Conservation (phyloP, 139 green algal genomes). For the Zygnema cylindricum region DNA sequence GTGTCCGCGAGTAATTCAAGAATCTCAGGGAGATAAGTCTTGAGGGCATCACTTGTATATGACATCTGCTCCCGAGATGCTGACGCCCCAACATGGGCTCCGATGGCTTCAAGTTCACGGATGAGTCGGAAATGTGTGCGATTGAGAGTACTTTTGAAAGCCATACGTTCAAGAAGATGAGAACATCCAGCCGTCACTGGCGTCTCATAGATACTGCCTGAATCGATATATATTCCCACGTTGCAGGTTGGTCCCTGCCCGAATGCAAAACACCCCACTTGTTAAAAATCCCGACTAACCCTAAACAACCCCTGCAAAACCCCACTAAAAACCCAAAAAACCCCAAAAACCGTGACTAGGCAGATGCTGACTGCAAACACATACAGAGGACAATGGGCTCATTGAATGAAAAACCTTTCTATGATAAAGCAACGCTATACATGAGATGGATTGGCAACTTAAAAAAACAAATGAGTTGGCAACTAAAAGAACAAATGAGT, state of each 20-base stretch:
- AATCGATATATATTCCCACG: constrained; percentile 89
- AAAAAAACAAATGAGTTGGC: too few species aligned
- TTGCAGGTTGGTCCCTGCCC: constrained; percentile 84
- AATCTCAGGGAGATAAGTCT: constrained; percentile 77
- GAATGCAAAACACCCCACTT: not conserved
- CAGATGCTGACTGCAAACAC: too few species aligned
- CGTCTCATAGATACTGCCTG: constrained; percentile 70
- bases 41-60: constrained; percentile 89
- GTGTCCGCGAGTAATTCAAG: constrained; percentile 90
- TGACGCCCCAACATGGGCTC: constrained; percentile 82
- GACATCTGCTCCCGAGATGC: constrained; percentile 76
- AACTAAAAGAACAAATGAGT: too few species aligned
- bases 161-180: constrained; percentile 91
- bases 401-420: too few species aligned
- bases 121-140: constrained; percentile 78
- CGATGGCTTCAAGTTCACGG: constrained; percentile 87
- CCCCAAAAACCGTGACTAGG: not conserved
- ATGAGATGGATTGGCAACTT: too few species aligned
- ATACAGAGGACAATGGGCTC: too few species aligned
- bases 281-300: too few species aligned
- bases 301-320: too few species aligned
- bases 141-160: constrained; percentile 88
- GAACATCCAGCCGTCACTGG: constrained; percentile 70
- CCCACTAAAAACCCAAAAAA: not conserved
- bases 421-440: too few species aligned